A percentile compares a stretch with the other conserved stretches of the same genome.
These are phyloP conservation scores for Emericellopsis cladophorae DNA, from an alignment of 2,329 filamentous ascomycete genomes.

Conservation along the genomic window DNA sequence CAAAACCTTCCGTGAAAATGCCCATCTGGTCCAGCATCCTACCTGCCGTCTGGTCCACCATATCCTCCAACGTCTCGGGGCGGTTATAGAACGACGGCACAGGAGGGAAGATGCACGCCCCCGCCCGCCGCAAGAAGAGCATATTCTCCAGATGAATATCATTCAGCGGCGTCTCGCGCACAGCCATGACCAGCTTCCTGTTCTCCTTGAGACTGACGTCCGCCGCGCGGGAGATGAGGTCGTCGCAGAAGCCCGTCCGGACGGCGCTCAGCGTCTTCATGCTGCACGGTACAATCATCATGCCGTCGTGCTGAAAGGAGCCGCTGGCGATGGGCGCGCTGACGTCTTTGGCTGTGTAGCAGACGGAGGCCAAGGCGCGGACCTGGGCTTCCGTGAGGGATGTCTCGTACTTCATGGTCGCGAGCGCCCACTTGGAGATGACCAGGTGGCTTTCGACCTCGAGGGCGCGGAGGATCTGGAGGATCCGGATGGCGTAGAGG, in stretches of 20 bases:
- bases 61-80: constrained; percentile 22
- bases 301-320: constrained; percentile 27
- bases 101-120: constrained; percentile 29
- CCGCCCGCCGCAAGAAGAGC: constrained; percentile 20
- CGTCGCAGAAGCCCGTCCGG: constrained; percentile 25
- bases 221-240: constrained; percentile 29
- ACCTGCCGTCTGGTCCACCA: constrained; percentile 29
- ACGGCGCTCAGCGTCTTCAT: constrained; percentile 34
- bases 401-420: constrained; percentile 33
- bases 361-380: constrained; percentile 21
- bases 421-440: constrained; percentile 33
- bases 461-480: constrained; percentile 24
- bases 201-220: constrained; percentile 33
- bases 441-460: constrained; percentile 34
- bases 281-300: constrained; percentile 33
- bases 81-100: constrained; percentile 30
- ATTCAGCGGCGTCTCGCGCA: constrained; percentile 30
- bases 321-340: constrained; percentile 30
- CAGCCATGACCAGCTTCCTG: constrained; percentile 22
- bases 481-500: constrained; percentile 24
- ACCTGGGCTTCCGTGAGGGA: constrained; percentile 21
- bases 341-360: constrained; percentile 27
- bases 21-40: constrained; percentile 30
- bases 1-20: constrained; percentile 23
- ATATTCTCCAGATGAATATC: constrained; percentile 34